Evolutionary conservation across 306 rosid genomes (phyloP).

Genomic region (Notholithocarpus densiflorus): DNA sequence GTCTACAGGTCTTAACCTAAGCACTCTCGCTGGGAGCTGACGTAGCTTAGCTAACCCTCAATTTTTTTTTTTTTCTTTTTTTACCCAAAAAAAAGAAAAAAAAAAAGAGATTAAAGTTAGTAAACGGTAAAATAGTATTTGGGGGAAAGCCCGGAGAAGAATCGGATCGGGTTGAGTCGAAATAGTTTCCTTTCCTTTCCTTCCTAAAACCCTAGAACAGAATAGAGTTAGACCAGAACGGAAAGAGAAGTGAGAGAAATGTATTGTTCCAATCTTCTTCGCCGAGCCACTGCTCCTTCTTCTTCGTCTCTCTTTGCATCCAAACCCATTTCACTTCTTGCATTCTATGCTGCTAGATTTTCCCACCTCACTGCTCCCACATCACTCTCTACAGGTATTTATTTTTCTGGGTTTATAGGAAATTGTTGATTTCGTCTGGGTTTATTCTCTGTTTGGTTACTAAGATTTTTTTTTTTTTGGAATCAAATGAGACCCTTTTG

Average conservation of each 20-base stretch:
- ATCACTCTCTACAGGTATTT: neutral
- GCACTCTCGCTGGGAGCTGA: accelerated
- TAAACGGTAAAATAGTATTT: too few species aligned
- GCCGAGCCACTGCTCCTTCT: neutral
- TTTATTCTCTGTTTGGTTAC: neutral
- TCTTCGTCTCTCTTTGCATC: conserved; percentile 1
- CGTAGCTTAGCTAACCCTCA: too few species aligned
- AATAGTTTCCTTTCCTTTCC: too few species aligned
- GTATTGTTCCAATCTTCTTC: neutral
- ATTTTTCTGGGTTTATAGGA: neutral
- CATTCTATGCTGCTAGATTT: neutral
- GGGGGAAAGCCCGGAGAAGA: too few species aligned
- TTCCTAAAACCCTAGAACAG: neutral
- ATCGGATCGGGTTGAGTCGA: too few species aligned
- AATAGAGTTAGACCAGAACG: too few species aligned
- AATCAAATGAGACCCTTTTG: too few species aligned
- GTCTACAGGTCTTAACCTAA: too few species aligned
- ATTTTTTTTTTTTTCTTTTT: too few species aligned
- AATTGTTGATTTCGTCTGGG: neutral
- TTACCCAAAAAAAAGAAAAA: too few species aligned
- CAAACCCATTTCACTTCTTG: neutral
- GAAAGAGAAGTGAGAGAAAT: neutral
- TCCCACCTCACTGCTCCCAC: neutral
- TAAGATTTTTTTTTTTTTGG: neutral
- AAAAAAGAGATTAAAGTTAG: too few species aligned